Conservation (phyloP, 495 filamentous ascomycete species). For the Tetracladium marchalianum region DNA sequence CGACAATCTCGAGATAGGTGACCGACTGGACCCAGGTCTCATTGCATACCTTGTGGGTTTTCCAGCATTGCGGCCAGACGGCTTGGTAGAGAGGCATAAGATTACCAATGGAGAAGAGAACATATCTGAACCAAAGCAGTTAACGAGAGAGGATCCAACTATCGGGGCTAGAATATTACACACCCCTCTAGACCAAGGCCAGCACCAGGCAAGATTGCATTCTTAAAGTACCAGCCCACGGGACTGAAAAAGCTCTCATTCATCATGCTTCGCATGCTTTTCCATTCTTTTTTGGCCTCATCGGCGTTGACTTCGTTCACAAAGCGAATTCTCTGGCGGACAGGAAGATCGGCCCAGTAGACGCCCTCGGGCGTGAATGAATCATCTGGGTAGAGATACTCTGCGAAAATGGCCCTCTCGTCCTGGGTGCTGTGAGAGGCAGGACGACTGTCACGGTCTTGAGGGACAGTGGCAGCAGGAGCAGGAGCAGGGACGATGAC, state of each 20-base stretch:
- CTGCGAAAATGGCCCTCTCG: conserved; percentile 7
- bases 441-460: background rate
- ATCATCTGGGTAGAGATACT: conserved; percentile 54
- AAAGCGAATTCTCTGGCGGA: conserved; percentile 57
- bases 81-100: conserved; percentile 63
- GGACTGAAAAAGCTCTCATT: conserved; percentile 74
- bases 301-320: conserved; percentile 54
- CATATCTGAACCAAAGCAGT: conserved; percentile 39
- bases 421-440: background rate
- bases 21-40: conserved; percentile 66
- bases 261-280: conserved; percentile 60
- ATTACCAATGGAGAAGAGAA: conserved; percentile 91
- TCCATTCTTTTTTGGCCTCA: conserved; percentile 57
- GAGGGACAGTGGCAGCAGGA: no score
- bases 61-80: conserved; percentile 69
- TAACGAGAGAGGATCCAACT: background rate
- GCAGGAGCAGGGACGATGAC: no score
- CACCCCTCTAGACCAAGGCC: conserved; percentile 80
- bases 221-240: conserved; percentile 70
- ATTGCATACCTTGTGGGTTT: conserved; percentile 48
- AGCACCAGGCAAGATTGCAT: conserved; percentile 81
- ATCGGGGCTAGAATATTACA: background rate
- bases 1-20: conserved; percentile 75
- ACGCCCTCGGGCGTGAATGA: conserved; percentile 66
- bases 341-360: conserved; percentile 81